phyloP scores from a whole-genome alignment of 352 stramenopile genomes.

The Phytophthora cajani region DNA sequence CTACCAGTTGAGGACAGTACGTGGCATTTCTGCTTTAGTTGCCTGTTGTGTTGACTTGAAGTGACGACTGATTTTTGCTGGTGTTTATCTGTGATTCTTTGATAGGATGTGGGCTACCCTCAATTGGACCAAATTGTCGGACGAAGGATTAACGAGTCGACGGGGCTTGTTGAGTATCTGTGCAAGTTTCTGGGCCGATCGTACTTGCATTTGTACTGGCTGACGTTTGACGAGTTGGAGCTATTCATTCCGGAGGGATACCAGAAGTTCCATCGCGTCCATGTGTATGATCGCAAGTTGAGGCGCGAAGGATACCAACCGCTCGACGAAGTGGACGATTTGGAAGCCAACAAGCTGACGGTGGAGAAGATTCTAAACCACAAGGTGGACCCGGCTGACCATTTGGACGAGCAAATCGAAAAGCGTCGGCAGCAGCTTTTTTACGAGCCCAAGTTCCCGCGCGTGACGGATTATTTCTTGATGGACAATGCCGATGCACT shows the following conservation, averaged over 20 bases:
- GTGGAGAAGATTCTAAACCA: constrained; percentile 91
- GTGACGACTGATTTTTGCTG: constrained; percentile 6
- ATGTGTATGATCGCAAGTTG: constrained; percentile 86
- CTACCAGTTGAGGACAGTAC: constrained; percentile 65
- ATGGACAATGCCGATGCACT: constrained; percentile 76
- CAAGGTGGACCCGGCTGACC: constrained; percentile 79
- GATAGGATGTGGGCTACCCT: constrained; percentile 71
- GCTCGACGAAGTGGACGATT: constrained; percentile 87
- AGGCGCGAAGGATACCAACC: constrained; percentile 84
- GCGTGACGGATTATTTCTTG: constrained; percentile 85
- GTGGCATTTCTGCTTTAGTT: constrained; percentile 10
- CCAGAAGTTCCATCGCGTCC: constrained; percentile 86
- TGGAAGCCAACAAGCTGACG: constrained; percentile 88
- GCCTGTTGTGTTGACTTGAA: background rate
- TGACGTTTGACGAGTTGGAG: constrained; percentile 88
- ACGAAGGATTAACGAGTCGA: constrained; percentile 79
- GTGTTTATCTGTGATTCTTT: constrained; percentile 7
- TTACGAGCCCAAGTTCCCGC: constrained; percentile 65
- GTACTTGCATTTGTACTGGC: constrained; percentile 90
- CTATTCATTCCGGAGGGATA: constrained; percentile 86
- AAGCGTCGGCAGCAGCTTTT: constrained; percentile 62
- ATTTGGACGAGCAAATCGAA: constrained; percentile 87
- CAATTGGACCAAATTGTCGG: constrained; percentile 86
- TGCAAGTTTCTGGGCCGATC: constrained; percentile 90
- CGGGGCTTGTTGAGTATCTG: constrained; percentile 79